Evolutionary conservation across 164 flowering plant species (phyloP).

Genomic region (Aristolochia contorta): DNA sequence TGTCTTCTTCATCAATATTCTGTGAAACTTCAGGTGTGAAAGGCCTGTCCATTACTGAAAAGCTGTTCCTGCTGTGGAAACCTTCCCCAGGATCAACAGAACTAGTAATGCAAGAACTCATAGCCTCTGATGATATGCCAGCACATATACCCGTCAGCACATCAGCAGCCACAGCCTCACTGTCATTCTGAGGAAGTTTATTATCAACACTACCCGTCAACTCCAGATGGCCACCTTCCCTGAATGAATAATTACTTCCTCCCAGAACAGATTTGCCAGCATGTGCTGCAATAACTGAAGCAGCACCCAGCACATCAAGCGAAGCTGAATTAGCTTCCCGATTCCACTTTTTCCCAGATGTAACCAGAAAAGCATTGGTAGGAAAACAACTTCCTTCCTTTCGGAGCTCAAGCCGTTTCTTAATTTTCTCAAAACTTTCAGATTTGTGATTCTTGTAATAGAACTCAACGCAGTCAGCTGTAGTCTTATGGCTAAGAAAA

Average conservation of each 20-base stretch:
- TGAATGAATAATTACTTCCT: slow-evolving; percentile 11
- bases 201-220: slow-evolving; percentile 31
- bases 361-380: slow-evolving; percentile 46
- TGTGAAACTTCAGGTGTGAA: slow-evolving; percentile 53
- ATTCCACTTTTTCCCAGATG: slow-evolving; percentile 65
- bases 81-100: slow-evolving; percentile 64
- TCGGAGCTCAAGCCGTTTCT: slow-evolving; percentile 34
- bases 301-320: slow-evolving; percentile 75
- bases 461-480: slow-evolving; percentile 93
- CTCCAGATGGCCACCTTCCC: slow-evolving; percentile 10
- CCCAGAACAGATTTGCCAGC: slow-evolving; percentile 21
- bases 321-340: slow-evolving; percentile 63
- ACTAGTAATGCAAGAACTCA: slow-evolving; percentile 80
- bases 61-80: slow-evolving; percentile 27
- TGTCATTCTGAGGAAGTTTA: slow-evolving; percentile 39
- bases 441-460: slow-evolving; percentile 97
- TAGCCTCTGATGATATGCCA: slow-evolving; percentile 82
- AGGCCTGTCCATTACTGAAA: slow-evolving; percentile 17
- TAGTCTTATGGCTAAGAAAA: slow-evolving; percentile 74
- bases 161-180: slow-evolving; percentile 76
- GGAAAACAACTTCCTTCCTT: slow-evolving; percentile 38
- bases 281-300: slow-evolving; percentile 56
- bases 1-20: slow-evolving; percentile 54
- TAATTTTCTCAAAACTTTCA: slow-evolving; percentile 54
- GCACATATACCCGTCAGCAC: slow-evolving; percentile 82